Evolutionary conservation across 306 rosid genomes (phyloP).

Genomic region (Pyrus bretschneideri): DNA sequence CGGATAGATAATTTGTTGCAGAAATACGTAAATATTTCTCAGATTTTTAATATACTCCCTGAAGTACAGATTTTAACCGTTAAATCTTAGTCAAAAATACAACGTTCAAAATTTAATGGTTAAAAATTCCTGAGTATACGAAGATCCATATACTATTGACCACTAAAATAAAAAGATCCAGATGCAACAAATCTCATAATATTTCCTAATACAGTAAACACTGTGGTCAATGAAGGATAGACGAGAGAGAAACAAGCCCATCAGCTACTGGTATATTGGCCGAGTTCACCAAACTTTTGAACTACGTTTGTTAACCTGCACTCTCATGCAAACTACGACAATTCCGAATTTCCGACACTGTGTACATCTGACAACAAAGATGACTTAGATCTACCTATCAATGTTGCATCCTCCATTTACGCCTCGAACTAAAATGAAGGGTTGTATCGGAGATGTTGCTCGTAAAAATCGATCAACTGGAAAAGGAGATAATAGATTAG

Average conservation of each 20-base stretch:
- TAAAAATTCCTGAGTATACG: not conserved
- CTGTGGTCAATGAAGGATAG: slow-evolving; percentile 3
- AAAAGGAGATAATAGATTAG: slow-evolving; percentile 11
- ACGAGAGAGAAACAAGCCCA: not conserved
- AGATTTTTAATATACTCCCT: too few relatives aligned
- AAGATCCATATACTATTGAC: not conserved
- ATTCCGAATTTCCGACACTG: slow-evolving; percentile 27
- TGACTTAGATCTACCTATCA: slow-evolving; percentile 21
- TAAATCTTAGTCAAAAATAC: not conserved
- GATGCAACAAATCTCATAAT: slow-evolving; percentile 5
- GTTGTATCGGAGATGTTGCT: slow-evolving; percentile 80
- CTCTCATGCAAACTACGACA: slow-evolving; percentile 8
- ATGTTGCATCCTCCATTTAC: slow-evolving; percentile 22
- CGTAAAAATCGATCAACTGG: slow-evolving; percentile 84
- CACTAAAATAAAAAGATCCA: not conserved
- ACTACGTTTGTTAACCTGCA: slow-evolving; percentile 22
- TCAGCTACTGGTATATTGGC: slow-evolving; percentile 11
- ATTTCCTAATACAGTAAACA: slow-evolving; percentile 5
- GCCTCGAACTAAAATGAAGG: slow-evolving; percentile 35
- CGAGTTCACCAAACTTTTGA: slow-evolving; percentile 3
- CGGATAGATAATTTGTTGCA: not conserved
- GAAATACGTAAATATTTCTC: too few relatives aligned
- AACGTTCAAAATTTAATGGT: not conserved
- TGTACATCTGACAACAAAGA: slow-evolving; percentile 21
- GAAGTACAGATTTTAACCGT: too few relatives aligned